phyloP scores from a whole-genome alignment of 495 filamentous ascomycete species.

The Extremus antarcticus region DNA sequence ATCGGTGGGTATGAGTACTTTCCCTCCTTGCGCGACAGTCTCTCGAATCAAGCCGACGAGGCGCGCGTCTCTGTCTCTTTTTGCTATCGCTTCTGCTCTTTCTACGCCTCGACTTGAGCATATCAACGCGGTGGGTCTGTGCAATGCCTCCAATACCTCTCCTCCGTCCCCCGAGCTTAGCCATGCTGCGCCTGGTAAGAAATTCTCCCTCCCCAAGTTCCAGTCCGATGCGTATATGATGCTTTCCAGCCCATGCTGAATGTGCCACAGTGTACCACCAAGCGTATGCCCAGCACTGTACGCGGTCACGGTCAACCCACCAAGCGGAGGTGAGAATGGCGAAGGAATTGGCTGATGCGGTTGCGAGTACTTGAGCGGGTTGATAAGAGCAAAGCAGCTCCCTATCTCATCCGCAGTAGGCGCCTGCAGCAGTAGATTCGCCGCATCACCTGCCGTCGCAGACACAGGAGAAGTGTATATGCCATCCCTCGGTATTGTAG shows the following conservation, averaged over 20 bases:
- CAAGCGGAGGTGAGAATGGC: conserved; percentile 74
- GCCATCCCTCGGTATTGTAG: conserved; percentile 57
- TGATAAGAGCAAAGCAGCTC: conserved; percentile 82
- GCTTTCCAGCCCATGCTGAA: conserved; percentile 91
- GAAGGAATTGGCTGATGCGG: conserved; percentile 79
- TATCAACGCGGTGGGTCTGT: conserved; percentile 84
- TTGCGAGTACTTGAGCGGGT: conserved; percentile 92
- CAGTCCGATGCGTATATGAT: conserved; percentile 97
- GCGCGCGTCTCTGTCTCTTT: conserved; percentile 72
- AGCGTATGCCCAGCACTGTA: conserved; percentile 95
- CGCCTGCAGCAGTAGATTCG: conserved; percentile 62
- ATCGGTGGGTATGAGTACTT: conserved; percentile 90
- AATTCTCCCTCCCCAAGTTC: conserved; percentile 91
- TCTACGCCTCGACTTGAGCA: conserved; percentile 79
- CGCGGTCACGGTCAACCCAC: conserved; percentile 89
- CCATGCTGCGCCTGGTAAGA: conserved; percentile 86
- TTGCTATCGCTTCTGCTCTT: conserved; percentile 54
- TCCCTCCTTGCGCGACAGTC: conserved; percentile 69
- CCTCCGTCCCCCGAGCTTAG: conserved; percentile 73
- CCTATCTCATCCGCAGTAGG: conserved; percentile 82
- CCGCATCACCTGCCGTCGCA: conserved; percentile 13
- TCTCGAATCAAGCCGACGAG: conserved; percentile 71
- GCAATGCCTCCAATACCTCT: conserved; percentile 84
- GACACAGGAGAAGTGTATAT: neutral
- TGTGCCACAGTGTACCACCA: conserved; percentile 97